Percentiles rank a stretch among this genome's conserved stretches.
phyloP scores from a whole-genome alignment of 768 basidiomycete genomes.

The Lactarius pseudohatsudake region DNA sequence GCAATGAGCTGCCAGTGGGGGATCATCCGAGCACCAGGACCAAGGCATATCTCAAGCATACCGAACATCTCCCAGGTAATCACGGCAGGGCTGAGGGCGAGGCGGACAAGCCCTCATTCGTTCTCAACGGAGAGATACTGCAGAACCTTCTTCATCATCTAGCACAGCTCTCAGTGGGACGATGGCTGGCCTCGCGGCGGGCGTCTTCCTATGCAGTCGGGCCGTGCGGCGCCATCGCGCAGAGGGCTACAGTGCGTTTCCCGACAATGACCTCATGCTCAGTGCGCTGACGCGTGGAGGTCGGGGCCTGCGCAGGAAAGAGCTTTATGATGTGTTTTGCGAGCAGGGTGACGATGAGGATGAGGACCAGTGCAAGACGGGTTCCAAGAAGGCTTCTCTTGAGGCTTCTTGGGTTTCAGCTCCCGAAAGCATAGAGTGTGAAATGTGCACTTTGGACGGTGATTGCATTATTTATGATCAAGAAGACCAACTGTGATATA shows the following conservation, averaged over 20 bases:
- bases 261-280: too few species aligned
- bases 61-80: slow-evolving; percentile 79
- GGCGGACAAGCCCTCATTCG: slow-evolving; percentile 71
- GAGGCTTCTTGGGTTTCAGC: slow-evolving; percentile 56
- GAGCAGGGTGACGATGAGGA: too few species aligned
- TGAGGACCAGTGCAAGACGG: too few species aligned
- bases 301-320: slow-evolving; percentile 38
- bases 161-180: slow-evolving; percentile 33
- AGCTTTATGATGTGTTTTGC: too few species aligned
- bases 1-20: slow-evolving; percentile 30
- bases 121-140: slow-evolving; percentile 33
- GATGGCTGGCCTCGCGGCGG: slow-evolving; percentile 60
- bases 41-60: slow-evolving; percentile 79
- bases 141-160: slow-evolving; percentile 27
- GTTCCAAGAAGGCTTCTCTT: slow-evolving; percentile 77
- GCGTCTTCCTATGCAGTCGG: slow-evolving; percentile 81
- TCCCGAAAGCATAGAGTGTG: too few species aligned
- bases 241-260: slow-evolving; percentile 47
- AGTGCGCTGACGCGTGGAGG: too few species aligned
- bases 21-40: slow-evolving; percentile 44
- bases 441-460: too few species aligned
- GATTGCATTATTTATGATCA: too few species aligned
- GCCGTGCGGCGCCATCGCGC: slow-evolving; percentile 41
- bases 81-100: slow-evolving; percentile 60
- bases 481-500: too few species aligned